Conservation (phyloP, 306 rosid genomes). For the Lathyrus sativus region DNA sequence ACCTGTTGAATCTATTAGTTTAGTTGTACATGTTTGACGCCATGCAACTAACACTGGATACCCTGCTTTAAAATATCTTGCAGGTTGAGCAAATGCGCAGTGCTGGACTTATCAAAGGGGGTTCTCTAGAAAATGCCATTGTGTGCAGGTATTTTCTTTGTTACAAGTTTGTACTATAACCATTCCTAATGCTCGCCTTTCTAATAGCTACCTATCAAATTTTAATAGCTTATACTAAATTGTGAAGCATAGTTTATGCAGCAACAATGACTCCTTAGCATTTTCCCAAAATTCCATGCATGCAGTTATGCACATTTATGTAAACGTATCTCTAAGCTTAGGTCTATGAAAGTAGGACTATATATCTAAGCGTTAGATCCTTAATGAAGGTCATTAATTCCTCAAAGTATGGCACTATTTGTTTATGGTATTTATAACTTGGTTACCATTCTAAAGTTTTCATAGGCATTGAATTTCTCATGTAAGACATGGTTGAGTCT, state of each 20-base stretch:
- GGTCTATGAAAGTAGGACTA: neutral
- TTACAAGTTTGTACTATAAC: slow-evolving; percentile 14
- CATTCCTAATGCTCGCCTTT: slow-evolving; percentile 20
- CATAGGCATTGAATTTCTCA: neutral
- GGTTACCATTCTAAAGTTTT: neutral
- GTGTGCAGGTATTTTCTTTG: slow-evolving; percentile 70
- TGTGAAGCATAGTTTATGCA: slow-evolving; percentile 14
- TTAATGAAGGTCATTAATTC: neutral
- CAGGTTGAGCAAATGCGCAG: slow-evolving; percentile 79
- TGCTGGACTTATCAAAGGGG: slow-evolving; percentile 86
- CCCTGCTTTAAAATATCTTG: slow-evolving; percentile 32
- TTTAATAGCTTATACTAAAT: slow-evolving; percentile 14
- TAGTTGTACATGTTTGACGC: slow-evolving; percentile 20
- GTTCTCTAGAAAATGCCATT: slow-evolving; percentile 76
- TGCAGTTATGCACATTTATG: neutral
- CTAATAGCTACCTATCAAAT: slow-evolving; percentile 14
- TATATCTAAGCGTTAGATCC: slow-evolving; percentile 2
- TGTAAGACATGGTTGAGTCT: neutral
- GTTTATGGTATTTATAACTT: slow-evolving; percentile 21
- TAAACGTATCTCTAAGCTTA: neutral
- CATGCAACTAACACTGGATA: slow-evolving; percentile 28
- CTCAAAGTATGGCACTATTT: neutral
- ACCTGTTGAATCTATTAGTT: neutral
- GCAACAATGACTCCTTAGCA: slow-evolving; percentile 16
- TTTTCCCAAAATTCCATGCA: neutral